Evolutionary conservation across 257 asterid species (phyloP).

Genomic region (Verbascum thapsus): DNA sequence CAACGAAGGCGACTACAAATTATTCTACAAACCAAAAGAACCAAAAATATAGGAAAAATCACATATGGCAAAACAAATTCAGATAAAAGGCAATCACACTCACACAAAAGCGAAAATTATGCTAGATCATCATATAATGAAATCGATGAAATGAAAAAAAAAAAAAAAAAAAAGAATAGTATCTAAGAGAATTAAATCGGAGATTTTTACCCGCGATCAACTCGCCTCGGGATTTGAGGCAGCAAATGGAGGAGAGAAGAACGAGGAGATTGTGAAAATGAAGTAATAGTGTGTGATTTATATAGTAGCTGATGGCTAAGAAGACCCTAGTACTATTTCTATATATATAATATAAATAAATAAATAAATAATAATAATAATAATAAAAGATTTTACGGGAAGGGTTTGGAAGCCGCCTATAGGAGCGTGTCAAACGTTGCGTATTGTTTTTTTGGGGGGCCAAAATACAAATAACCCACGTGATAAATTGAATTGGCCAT

Average conservation of each 20-base stretch:
- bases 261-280: constrained; percentile 26
- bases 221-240: constrained; percentile 37
- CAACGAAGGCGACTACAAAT: constrained; percentile 17
- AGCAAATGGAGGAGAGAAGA: constrained; percentile 34
- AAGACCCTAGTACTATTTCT: constrained; percentile 25
- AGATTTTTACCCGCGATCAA: constrained; percentile 41
- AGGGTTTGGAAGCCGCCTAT: not conserved
- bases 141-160: not conserved
- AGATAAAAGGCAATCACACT: constrained; percentile 5
- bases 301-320: not conserved
- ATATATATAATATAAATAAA: too few species aligned
- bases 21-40: not conserved
- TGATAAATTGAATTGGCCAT: too few species aligned
- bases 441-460: not conserved
- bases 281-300: not conserved
- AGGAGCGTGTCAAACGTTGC: constrained; percentile 8
- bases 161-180: not conserved
- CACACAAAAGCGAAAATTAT: constrained; percentile 30
- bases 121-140: constrained; percentile 29
- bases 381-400: not conserved
- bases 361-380: too few species aligned
- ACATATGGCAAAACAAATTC: constrained; percentile 15
- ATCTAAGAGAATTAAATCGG: not conserved
- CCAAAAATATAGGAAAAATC: not conserved
- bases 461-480: too few species aligned